Base-by-base conservation (phyloP, 495 filamentous ascomycete species). In the Penicillium robsamsonii region DNA sequence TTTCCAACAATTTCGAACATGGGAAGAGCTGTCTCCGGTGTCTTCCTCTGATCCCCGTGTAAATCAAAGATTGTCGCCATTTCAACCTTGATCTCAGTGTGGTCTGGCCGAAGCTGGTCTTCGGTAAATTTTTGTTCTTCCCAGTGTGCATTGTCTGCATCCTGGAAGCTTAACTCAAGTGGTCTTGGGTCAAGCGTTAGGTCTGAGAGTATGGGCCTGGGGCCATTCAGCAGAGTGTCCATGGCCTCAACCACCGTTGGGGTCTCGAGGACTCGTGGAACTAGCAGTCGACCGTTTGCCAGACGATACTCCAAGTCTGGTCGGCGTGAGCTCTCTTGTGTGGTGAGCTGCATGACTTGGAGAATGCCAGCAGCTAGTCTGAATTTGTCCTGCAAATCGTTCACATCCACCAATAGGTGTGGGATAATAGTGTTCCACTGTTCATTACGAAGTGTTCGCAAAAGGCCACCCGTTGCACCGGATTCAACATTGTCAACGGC, bases 371-470 rank as follows among this genome's bases (percentile, higher is more conserved):
- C 49, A 1, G 64, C 63, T 2, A 64, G 11, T 1, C 52, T 47
- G 12, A 56, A 33, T n/a, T 50, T n/a, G 9, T 56, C 52, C 20
- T 57, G 29, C 12, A 57, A 12, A 17, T 61, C 60, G 2, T 50
- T 27, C 11, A 30, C 30, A 43, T 58, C 58, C 0, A 62, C 48
- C 8, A 54, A 52, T 1, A 69, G 24, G 4, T 69, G 63, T 2
- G 57, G 54, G 13, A 69, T 54, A 1, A 40, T 55, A 4, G 59
- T 48, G 29, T 54, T 59, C 30, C 50, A 62, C 6, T 61, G 40
- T 44, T 69, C 66, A 24, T 64, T 64, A 20, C 66, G 61, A 0
- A 69, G 48, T 7, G 66, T 67, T 37, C 66, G 61, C 48, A 69
- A 31, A 13, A 69, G 56, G 15, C 61, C 64, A 4, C 50, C 31